Percentiles rank a stretch among this genome's conserved stretches.
Conservation (phyloP, 176 grass and related monocot species). For the Avena insularis region DNA sequence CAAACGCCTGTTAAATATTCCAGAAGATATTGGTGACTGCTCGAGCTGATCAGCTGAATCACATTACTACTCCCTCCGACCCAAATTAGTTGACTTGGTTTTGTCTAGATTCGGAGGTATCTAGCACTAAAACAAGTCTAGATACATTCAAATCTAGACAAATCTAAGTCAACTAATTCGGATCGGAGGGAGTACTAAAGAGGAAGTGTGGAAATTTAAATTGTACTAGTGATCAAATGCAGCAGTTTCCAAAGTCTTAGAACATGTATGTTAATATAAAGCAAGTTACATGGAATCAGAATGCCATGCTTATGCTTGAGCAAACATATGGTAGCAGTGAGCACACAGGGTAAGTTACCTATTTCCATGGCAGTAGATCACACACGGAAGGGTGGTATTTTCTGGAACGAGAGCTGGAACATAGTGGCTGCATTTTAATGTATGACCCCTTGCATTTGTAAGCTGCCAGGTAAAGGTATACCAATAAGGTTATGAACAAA, state of each 20-base stretch:
- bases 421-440: constrained; percentile 97
- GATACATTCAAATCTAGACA: no score
- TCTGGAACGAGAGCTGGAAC: constrained; percentile 72
- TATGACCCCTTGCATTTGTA: constrained; percentile 79
- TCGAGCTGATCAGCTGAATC: constrained; percentile 32
- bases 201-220: neutral
- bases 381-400: constrained; percentile 77
- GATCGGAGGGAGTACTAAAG: neutral
- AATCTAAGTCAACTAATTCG: no score
- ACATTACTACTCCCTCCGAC: neutral
- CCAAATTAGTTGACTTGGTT: no score
- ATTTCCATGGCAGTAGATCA: constrained; percentile 98
- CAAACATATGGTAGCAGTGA: constrained; percentile 35
- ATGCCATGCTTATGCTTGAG: constrained; percentile 41
- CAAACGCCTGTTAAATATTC: constrained; percentile 48
- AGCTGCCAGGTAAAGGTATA: constrained; percentile 64
- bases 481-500: constrained; percentile 42
- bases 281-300: constrained; percentile 23
- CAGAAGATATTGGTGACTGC: constrained; percentile 41
- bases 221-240: constrained; percentile 28
- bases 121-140: no score
- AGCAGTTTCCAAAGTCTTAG: constrained; percentile 23
- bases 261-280: constrained; percentile 32
- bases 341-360: constrained; percentile 55
- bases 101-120: no score